A percentile compares a stretch with the other conserved stretches of the same genome.
Conservation (phyloP, 2,329 filamentous ascomycete genomes). For the Penicillium sp. region DNA sequence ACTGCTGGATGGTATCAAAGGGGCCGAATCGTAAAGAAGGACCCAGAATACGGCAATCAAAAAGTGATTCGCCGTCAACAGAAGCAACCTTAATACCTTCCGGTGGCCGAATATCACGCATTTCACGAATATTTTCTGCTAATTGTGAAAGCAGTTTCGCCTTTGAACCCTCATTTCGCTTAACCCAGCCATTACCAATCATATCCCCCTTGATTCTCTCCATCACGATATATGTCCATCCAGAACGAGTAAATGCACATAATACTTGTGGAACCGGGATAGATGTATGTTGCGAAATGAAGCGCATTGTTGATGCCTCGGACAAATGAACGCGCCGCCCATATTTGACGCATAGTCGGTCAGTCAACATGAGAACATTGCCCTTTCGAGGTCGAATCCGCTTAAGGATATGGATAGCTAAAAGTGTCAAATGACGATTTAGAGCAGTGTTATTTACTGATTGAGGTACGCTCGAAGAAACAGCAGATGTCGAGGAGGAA, state of each 20-base stretch:
- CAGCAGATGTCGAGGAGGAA: constrained; percentile 2
- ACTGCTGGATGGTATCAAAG: constrained; percentile 36
- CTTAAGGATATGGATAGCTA: constrained; percentile 24
- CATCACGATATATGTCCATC: constrained; percentile 43
- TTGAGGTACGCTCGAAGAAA: constrained; percentile 11
- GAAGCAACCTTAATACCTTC: constrained; percentile 30
- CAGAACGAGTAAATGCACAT: constrained; percentile 37
- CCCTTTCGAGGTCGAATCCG: constrained; percentile 22
- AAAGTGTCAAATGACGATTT: constrained; percentile 22
- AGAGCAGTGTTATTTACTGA: constrained; percentile 18
- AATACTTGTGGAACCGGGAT: constrained; percentile 42
- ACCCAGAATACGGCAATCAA: constrained; percentile 33
- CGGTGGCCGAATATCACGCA: constrained; percentile 33
- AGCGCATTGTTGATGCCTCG: constrained; percentile 40
- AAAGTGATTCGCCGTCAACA: constrained; percentile 35
- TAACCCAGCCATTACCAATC: constrained; percentile 34
- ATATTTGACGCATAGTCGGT: constrained; percentile 36
- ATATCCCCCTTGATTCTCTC: constrained; percentile 42
- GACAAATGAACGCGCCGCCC: constrained; percentile 28
- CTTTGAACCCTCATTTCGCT: constrained; percentile 34
- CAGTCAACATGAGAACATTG: constrained; percentile 33
- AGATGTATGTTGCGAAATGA: constrained; percentile 39
- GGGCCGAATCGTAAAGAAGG: constrained; percentile 32
- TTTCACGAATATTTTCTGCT: constrained; percentile 28
- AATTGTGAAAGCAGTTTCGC: constrained; percentile 39